Evolutionary conservation across 192 early-diverging fungal species (phyloP).

Genomic region (Coemansia biformis): DNA sequence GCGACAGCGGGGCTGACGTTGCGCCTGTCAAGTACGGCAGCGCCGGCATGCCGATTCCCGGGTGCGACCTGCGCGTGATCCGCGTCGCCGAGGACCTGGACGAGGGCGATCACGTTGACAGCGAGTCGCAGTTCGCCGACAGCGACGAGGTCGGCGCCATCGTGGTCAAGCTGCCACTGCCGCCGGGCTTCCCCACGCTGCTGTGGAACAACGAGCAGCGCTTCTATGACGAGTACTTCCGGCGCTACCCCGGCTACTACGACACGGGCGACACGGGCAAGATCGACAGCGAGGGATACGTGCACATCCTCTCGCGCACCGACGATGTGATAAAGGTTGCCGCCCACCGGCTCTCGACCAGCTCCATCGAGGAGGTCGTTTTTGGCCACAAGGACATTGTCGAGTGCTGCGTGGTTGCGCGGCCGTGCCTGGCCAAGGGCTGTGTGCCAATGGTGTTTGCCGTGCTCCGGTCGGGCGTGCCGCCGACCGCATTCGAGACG

Average conservation of each 20-base stretch:
- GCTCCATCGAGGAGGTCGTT: slow-evolving; percentile 72
- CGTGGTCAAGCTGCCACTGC: slow-evolving; percentile 71
- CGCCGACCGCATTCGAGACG: slow-evolving; percentile 1
- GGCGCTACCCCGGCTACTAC: slow-evolving; percentile 72
- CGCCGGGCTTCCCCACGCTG: slow-evolving; percentile 70
- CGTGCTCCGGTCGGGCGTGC: slow-evolving; percentile 33
- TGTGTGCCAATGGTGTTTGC: slow-evolving; percentile 62
- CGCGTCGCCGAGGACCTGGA: slow-evolving; percentile 52
- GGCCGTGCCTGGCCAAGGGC: slow-evolving; percentile 63
- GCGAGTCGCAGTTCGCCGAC: slow-evolving; percentile 38
- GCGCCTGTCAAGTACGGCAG: slow-evolving; percentile 58
- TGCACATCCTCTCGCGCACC: slow-evolving; percentile 64
- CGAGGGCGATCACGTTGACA: slow-evolving; percentile 34
- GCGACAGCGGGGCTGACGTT: slow-evolving; percentile 22
- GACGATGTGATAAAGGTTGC: slow-evolving; percentile 85
- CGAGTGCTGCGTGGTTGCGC: slow-evolving; percentile 66
- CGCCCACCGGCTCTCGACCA: slow-evolving; percentile 76
- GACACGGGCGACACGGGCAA: slow-evolving; percentile 80
- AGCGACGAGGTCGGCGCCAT: slow-evolving; percentile 68
- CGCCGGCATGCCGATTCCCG: slow-evolving; percentile 76
- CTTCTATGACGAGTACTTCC: slow-evolving; percentile 68
- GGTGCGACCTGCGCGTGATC: slow-evolving; percentile 65
- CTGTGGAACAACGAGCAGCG: slow-evolving; percentile 75
- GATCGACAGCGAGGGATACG: slow-evolving; percentile 69
- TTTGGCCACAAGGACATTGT: slow-evolving; percentile 58